A percentile compares a stretch with the other conserved stretches of the same genome.
Evolutionary conservation across 2,329 filamentous ascomycete species (phyloP).

Genomic region (Zarea fungicola): DNA sequence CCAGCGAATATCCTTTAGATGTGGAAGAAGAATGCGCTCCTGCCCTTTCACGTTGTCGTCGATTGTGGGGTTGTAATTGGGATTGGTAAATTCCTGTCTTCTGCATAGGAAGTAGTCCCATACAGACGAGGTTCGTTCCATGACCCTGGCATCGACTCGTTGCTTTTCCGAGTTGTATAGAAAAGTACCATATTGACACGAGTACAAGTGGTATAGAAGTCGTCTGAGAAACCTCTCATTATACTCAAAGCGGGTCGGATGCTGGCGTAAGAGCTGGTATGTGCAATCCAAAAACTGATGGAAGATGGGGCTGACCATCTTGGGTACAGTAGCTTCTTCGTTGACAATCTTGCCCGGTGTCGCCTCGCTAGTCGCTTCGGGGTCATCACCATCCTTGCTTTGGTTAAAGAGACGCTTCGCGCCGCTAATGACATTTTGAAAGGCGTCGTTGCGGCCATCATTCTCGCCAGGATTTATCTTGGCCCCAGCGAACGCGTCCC

Average conservation of each 20-base stretch:
- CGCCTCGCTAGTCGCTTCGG: slow-evolving; percentile 43
- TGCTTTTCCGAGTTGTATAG: slow-evolving; percentile 93
- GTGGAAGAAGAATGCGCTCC: slow-evolving; percentile 80
- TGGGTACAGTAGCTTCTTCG: slow-evolving; percentile 70
- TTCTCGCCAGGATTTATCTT: slow-evolving; percentile 57
- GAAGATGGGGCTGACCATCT: slow-evolving; percentile 92
- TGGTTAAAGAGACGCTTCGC: slow-evolving; percentile 88
- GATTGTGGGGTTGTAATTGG: slow-evolving; percentile 66
- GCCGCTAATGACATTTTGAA: slow-evolving; percentile 82
- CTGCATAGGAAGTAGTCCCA: slow-evolving; percentile 94
- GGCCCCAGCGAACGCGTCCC: slow-evolving; percentile 65
- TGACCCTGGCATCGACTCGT: slow-evolving; percentile 62
- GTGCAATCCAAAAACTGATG: slow-evolving; percentile 95
- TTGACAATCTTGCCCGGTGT: slow-evolving; percentile 38
- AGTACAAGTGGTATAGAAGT: slow-evolving; percentile 88
- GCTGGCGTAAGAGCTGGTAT: slow-evolving; percentile 81
- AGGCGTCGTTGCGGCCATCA: slow-evolving; percentile 62
- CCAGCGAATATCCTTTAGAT: slow-evolving; percentile 76
- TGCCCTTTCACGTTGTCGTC: slow-evolving; percentile 76
- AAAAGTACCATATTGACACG: slow-evolving; percentile 95
- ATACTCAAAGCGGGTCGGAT: slow-evolving; percentile 88
- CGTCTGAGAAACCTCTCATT: slow-evolving; percentile 90
- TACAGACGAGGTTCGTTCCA: slow-evolving; percentile 74
- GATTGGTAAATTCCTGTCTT: slow-evolving; percentile 75
- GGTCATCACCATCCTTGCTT: slow-evolving; percentile 55